Evolutionary conservation across 495 filamentous ascomycete species (phyloP), one percentile per base, ranked within the genome.

Genomic region (Talaromyces trachyspermus): DNA sequence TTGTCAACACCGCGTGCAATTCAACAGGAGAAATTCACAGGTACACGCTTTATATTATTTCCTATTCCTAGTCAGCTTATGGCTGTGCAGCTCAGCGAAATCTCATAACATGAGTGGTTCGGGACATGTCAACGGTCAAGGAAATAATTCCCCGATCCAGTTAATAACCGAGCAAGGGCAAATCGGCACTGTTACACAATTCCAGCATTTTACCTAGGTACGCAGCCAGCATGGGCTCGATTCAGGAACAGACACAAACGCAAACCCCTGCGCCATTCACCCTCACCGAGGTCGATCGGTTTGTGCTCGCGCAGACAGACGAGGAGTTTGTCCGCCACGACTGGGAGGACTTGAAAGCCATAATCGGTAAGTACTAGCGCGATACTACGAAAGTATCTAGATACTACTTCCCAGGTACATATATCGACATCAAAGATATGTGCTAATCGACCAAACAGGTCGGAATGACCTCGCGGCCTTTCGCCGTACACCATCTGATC

Each of bases 401-500:
- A 30, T 30, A 6, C 6, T 12, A 30, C 27, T 30, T 30, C 53
- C 43, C 23, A n/a, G n/a, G n/a, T 35, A 29, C 32, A 39, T 50
- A 17, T 53, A 12, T 24, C 39, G 19, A 23, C 35, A 25, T 23
- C 41, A 15, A 49, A n/a, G 6, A 19, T 12, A 29, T 29, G 26
- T 33, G 23, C 52, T 46, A 15, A 44, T 20, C 4, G 24, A 40
- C 44, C 39, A 37, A 29, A 40, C 51, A 85, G 82, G 72, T 24
- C 68, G 72, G 18, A 92, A 94, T 59, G 74, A 85, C 37, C 84
- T 95, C 54, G 77, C 72, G 22, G 72, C 81, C 10, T 75, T 97
- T 24, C 86, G 86, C 64, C 79, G 91, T 49, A 82, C 80, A 61
- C 91, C 91, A 24, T 88, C 84, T 50, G 86, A 92, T 58, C 75